phyloP scores from a whole-genome alignment of 768 basidiomycete species.

The Naganishia friedmannii region DNA sequence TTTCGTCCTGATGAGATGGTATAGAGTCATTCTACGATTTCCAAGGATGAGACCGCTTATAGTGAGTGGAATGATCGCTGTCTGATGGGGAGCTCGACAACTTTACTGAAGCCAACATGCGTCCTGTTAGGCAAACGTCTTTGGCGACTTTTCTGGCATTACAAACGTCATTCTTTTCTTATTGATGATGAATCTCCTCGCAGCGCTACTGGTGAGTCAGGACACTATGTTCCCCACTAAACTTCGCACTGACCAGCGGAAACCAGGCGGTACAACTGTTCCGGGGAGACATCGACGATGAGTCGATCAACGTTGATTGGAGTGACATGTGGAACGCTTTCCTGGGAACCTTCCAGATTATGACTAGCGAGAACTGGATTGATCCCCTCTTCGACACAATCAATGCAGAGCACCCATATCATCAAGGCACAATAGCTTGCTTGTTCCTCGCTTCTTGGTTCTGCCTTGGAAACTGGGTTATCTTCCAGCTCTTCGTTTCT shows the following conservation, averaged over 20 bases:
- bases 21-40: conserved; percentile 82
- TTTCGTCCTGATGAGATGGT: conserved; percentile 81
- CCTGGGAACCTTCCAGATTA: conserved; percentile 58
- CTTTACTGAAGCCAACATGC: not conserved
- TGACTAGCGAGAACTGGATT: conserved; percentile 88
- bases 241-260: not conserved
- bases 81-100: not conserved
- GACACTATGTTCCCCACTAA: not conserved
- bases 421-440: conserved; percentile 69
- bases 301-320: conserved; percentile 24
- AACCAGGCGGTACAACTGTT: conserved; percentile 67
- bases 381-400: conserved; percentile 39
- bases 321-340: conserved; percentile 15
- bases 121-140: conserved; percentile 68
- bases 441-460: conserved; percentile 79
- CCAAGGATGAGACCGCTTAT: conserved; percentile 85
- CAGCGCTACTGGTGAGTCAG: conserved; percentile 65
- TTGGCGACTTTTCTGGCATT: conserved; percentile 87
- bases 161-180: conserved; percentile 89
- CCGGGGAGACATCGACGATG: conserved; percentile 68
- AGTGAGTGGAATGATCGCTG: conserved; percentile 56
- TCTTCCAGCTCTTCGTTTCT: conserved; percentile 89
- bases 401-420: conserved; percentile 61
- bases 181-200: conserved; percentile 78
- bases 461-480: conserved; percentile 79